phyloP scores from a whole-genome alignment of 192 early-diverging fungal species.

The Coemansia sp. region DNA sequence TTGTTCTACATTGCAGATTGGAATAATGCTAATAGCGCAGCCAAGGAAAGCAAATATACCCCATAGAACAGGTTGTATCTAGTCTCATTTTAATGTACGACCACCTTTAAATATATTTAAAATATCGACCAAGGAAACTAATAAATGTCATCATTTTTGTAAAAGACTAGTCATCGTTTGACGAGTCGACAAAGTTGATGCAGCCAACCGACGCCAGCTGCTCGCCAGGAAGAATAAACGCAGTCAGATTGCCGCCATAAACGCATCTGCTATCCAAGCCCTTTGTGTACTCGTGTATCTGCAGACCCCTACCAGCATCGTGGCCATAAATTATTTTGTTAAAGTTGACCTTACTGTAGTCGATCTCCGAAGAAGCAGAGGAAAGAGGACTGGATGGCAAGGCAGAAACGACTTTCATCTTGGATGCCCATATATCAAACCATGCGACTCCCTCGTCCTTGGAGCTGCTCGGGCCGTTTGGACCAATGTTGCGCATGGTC shows the following conservation, averaged over 20 bases:
- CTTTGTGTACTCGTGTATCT: conserved; percentile 57
- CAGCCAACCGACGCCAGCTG: conserved; percentile 27
- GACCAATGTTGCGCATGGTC: conserved; percentile 58
- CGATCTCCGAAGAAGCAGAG: neutral
- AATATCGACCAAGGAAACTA: no score
- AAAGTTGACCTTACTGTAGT: conserved; percentile 31
- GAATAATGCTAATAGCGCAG: neutral
- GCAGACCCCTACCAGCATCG: conserved; percentile 62
- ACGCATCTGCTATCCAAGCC: conserved; percentile 75
- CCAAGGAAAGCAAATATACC: neutral
- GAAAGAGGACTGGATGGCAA: conserved; percentile 28
- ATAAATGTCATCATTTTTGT: no score
- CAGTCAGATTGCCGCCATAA: conserved; percentile 65
- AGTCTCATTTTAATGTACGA: no score
- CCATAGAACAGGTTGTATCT: no score
- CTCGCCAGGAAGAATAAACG: conserved; percentile 54
- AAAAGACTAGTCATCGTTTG: neutral
- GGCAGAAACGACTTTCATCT: conserved; percentile 49
- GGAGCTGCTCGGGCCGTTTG: conserved; percentile 15
- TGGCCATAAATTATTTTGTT: conserved; percentile 68
- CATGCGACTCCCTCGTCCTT: conserved; percentile 21
- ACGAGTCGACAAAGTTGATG: conserved; percentile 12
- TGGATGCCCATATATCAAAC: conserved; percentile 45
- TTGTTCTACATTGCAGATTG: conserved; percentile 22
- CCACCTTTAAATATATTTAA: no score